Base-by-base conservation (phyloP, 2,329 filamentous ascomycete genomes). In the Colletotrichum simmondsii region DNA sequence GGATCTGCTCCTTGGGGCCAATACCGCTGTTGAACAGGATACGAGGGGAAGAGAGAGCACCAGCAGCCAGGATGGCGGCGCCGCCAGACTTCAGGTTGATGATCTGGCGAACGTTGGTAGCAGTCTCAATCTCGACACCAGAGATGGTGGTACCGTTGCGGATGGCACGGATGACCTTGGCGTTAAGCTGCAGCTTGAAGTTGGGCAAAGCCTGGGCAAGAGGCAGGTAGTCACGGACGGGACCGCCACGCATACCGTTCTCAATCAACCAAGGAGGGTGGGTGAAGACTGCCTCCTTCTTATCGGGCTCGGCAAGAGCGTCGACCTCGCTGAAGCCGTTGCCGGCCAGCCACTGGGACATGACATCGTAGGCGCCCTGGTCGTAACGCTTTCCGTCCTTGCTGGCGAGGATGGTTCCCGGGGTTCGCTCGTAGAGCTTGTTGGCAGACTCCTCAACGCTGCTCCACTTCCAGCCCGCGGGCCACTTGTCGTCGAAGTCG, bases 1-100 rank as follows among this genome's bases (percentile, higher is more conserved):
- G 71, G 2, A 92, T 83, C 60, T 91, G 85, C 0, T 81, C 77
- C 14, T 76, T 75, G 2, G 86, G 86, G 1, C 90, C 90, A 37
- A 92, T 83, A 32, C 90, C 90, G 26, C 85, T 88, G 3, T 90
- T 84, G 76, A 89, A 89, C 8, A 92, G 85, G 1, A 92, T 78
- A 46, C 89, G 86, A 5, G 73, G 73, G 52, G 69, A 73, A 12
- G 75, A 75, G 19, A 76, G 62, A n/a, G 74, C 74, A 58, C 75
- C 74, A 1, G 75, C 72, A 7, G 75, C 73, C 53, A 76, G 74
- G 30, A 76, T 49, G 26, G 75, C 69, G 37, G 66, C 66, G 70
- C 73, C 73, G 6, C 73, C 73, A 0, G 73, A 30, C n/a, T 74
- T 75, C 61, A 77, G 66, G 65, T 75, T 76, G 65, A 80, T 68